Percentiles rank a stretch among this genome's conserved stretches.
phyloP scores from a whole-genome alignment of 495 filamentous ascomycete genomes.

The Entonaema liquescens region DNA sequence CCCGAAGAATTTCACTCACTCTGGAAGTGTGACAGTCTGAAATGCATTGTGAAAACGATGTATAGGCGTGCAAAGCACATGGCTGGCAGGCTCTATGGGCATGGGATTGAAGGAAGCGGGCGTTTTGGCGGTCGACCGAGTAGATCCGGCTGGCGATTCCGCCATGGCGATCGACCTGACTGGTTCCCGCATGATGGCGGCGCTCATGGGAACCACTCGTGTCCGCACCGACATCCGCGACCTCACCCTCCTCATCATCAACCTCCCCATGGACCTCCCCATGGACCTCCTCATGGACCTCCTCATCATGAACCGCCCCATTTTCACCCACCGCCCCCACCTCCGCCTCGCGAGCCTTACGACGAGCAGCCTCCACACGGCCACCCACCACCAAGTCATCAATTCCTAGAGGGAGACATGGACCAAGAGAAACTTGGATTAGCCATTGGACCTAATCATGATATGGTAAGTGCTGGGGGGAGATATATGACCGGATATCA shows the following conservation, averaged over 20 bases:
- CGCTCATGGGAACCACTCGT: slow-evolving; percentile 38
- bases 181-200: slow-evolving; percentile 21
- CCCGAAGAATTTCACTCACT: slow-evolving; percentile 29
- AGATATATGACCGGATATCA: not conserved
- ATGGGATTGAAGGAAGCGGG: slow-evolving; percentile 17
- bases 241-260: slow-evolving; percentile 18
- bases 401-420: not conserved
- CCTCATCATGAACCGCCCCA: slow-evolving; percentile 25
- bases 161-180: slow-evolving; percentile 29
- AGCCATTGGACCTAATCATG: not conserved
- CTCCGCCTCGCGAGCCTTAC: slow-evolving; percentile 3
- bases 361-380: slow-evolving; percentile 9
- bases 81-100: slow-evolving; percentile 38
- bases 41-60: slow-evolving; percentile 43
- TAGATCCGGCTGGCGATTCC: slow-evolving; percentile 27
- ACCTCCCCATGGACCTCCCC: slow-evolving; percentile 22
- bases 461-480: slow-evolving; percentile 23
- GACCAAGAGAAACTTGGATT: slow-evolving; percentile 3
- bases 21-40: slow-evolving; percentile 41
- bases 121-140: slow-evolving; percentile 22
- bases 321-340: slow-evolving; percentile 24
- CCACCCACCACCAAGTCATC: slow-evolving; percentile 7
- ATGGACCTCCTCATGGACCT: slow-evolving; percentile 31
- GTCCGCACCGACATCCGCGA: slow-evolving; percentile 30
- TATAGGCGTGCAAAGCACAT: slow-evolving; percentile 37